Percentiles rank a stretch among this genome's conserved stretches.
Conservation (phyloP, 2,329 filamentous ascomycete genomes). For the Tolypocladium paradoxum region DNA sequence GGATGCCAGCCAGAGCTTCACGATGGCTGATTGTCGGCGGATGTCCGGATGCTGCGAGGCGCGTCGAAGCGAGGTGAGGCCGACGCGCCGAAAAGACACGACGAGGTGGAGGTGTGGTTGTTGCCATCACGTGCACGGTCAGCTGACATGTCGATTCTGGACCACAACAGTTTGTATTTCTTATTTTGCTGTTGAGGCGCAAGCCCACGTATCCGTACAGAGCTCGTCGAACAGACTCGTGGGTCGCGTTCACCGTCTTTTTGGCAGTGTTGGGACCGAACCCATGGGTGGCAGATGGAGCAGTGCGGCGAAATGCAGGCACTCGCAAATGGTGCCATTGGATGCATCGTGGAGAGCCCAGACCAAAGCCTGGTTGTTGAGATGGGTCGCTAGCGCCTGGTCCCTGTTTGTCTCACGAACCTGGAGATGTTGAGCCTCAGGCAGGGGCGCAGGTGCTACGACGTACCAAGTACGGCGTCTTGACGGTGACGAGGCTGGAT, state of each 20-base stretch:
- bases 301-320: neutral
- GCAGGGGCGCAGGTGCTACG: too few relatives aligned
- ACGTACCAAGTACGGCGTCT: too few relatives aligned
- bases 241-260: neutral
- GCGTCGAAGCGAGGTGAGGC: constrained; percentile 29
- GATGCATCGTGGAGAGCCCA: neutral
- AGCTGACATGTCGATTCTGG: too few relatives aligned
- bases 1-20: constrained; percentile 9
- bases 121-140: neutral
- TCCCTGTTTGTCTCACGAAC: neutral
- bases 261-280: neutral
- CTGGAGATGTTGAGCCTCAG: neutral
- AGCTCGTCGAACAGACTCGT: too few relatives aligned
- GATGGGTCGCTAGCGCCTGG: neutral
- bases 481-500: too few relatives aligned
- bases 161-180: too few relatives aligned
- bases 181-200: too few relatives aligned
- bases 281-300: neutral
- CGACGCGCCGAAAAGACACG: constrained; percentile 10
- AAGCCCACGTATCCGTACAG: too few relatives aligned
- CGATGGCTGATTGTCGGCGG: constrained; percentile 33
- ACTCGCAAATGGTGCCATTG: neutral
- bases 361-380: neutral
- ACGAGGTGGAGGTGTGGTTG: neutral
- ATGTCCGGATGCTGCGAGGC: constrained; percentile 25